Base-by-base conservation (phyloP, 2,329 filamentous ascomycete species). In the Huntiella moniliformis region DNA sequence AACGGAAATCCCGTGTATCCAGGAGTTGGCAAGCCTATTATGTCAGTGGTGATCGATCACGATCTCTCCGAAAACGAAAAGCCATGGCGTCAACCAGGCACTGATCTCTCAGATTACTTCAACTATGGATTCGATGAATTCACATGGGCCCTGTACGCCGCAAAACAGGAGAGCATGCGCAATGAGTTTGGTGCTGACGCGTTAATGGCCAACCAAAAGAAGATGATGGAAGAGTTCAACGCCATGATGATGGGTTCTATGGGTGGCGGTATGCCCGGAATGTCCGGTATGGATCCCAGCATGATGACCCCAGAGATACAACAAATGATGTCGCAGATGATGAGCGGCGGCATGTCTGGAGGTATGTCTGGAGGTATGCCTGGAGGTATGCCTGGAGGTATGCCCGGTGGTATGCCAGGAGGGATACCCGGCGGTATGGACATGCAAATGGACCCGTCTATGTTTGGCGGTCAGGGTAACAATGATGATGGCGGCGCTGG, bases 61-160 rank as follows among this genome's bases (percentile, higher is more conserved):
- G 75, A 80, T 55, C 73, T 87, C 15, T 71, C 76, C 34, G 79
- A 83, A 5, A 84, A 86, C 55, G 82, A 87, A 52, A 96, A 95
- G 61, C 87, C 88, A 13, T 98, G 91, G 91, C 79, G 91, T 38
- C 79, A 87, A 52, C 91, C 91, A 0, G 91, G 91, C 40, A 87
- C 88, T 8, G 91, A 98, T 56, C 76, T 94, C 46, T 91, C 82
- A 50, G 91, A 98, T 60, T 96, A 93, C 64, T 96, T 96, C 73
- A 96, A 96, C 67, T 96, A 96, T 62, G 88, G 88, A 49, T 96
- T 96, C 58, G 88, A 96, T 63, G 88, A 96, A 62, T 96, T 95
- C 62, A 94, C 87, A 1, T 98, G 91, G 91, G 82, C 87, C 4
- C 74, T 87, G 45, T 98, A 98, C 60, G 86, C 87, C 31, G 69